Base-by-base conservation (phyloP, 495 filamentous ascomycete species). In the Echria macrotheca region DNA sequence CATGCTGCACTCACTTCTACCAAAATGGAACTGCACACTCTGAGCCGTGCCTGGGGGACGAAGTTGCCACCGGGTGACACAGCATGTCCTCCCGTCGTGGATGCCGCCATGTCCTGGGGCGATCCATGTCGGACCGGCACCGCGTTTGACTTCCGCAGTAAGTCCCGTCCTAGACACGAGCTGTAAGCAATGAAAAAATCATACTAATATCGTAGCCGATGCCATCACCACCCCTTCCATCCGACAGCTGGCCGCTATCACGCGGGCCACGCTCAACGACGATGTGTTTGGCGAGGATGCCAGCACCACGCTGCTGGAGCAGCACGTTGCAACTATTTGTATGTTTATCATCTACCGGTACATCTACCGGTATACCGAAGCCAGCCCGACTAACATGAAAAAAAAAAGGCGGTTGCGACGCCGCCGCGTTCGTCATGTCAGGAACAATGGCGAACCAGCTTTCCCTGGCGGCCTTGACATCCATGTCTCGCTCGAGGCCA, bases 401-500 rank as follows among this genome's bases (percentile, higher is more conserved):
- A n/a, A n/a, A n/a, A n/a, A n/a, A n/a, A n/a, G n/a, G n/a, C 4
- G 70, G 70, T 40, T 80, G 86, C 54, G 74, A 82, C 42, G 75
- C 75, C 22, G 76, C 73, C 0, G 66, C 85, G 71, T 77, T 94
- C 35, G 87, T 93, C 11, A 71, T 90, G 41, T 87, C 82, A 1
- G 89, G 89, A 10, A 94, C 89, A 7, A 91, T 91, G 86, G 89
- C 82, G 22, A 89, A 88, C 67, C 84, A 87, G 53, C 66, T 89
- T 47, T 77, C 75, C 17, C 57, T 89, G 3, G 79, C 83, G 2
- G 63, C 81, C 1, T 74, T 83, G 45, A n/a, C n/a, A n/a, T n/a
- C n/a, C n/a, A n/a, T n/a, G n/a, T n/a, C n/a, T n/a, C n/a, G n/a
- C n/a, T n/a, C n/a, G n/a, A n/a, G n/a, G n/a, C n/a, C n/a, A n/a